Conservation (phyloP, 108 stramenopile genomes). For the Pseudonitzschia multiseries region DNA sequence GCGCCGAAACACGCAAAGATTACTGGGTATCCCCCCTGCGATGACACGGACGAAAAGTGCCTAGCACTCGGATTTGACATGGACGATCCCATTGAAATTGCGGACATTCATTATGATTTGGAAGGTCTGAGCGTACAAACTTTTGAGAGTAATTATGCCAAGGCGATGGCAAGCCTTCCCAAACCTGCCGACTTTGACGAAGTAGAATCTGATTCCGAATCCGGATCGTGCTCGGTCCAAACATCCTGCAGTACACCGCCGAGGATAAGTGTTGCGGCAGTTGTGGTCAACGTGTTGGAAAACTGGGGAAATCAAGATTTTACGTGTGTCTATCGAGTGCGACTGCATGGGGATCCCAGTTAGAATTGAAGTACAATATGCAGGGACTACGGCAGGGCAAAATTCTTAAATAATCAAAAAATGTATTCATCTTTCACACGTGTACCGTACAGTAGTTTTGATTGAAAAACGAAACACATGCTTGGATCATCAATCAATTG, state of each 20-base stretch:
- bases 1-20: constrained; percentile 63
- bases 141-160: constrained; percentile 30
- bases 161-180: constrained; percentile 1
- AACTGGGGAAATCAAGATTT: constrained; percentile 78
- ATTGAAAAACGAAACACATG: too few species aligned
- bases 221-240: constrained; percentile 32
- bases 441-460: too few species aligned
- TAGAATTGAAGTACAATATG: background rate
- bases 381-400: background rate
- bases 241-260: constrained; percentile 35
- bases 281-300: constrained; percentile 60
- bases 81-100: constrained; percentile 48
- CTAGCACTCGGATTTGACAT: constrained; percentile 56
- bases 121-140: constrained; percentile 40
- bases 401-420: too few species aligned
- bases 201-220: constrained; percentile 28
- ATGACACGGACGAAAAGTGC: constrained; percentile 27
- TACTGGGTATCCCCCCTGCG: constrained; percentile 71
- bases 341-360: constrained; percentile 60
- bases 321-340: constrained; percentile 81
- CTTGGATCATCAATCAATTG: too few species aligned
- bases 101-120: constrained; percentile 50
- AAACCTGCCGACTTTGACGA: constrained; percentile 1
- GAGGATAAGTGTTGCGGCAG: constrained; percentile 24
- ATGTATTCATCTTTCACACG: too few species aligned